Evolutionary conservation across 2,329 filamentous ascomycete genomes (phyloP).

Genomic region (Colletotrichum sp.): DNA sequence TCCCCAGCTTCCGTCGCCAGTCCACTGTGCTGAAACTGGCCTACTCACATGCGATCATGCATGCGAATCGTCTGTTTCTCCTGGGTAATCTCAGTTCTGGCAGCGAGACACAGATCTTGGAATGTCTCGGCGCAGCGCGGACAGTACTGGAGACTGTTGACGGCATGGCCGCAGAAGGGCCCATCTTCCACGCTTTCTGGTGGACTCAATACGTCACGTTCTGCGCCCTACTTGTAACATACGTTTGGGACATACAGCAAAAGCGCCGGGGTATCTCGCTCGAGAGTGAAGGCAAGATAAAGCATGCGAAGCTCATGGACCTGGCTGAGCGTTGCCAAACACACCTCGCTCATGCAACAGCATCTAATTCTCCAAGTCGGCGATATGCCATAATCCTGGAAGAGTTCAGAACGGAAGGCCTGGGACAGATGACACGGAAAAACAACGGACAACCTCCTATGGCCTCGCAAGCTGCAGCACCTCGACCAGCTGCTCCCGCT

Average conservation of each 20-base stretch:
- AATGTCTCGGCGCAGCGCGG: constrained; percentile 53
- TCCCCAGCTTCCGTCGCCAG: constrained; percentile 51
- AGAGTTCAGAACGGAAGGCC: constrained; percentile 23
- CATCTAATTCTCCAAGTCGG: constrained; percentile 24
- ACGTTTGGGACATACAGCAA: constrained; percentile 51
- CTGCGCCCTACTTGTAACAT: constrained; percentile 58
- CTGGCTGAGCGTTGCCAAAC: constrained; percentile 44
- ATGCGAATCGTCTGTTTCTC: constrained; percentile 60
- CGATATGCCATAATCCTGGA: constrained; percentile 26
- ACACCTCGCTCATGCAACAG: constrained; percentile 37
- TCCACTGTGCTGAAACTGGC: constrained; percentile 58
- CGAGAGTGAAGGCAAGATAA: neutral
- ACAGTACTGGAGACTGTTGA: constrained; percentile 49
- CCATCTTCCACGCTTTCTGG: constrained; percentile 48
- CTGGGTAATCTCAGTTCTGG: constrained; percentile 33
- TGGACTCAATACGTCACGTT: constrained; percentile 60
- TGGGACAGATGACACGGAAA: constrained; percentile 16
- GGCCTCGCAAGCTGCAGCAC: neutral
- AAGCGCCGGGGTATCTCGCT: constrained; percentile 19
- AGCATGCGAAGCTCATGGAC: constrained; percentile 33
- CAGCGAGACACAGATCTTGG: constrained; percentile 33
- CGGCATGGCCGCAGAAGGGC: constrained; percentile 38
- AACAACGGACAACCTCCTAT: neutral
- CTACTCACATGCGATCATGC: constrained; percentile 60
- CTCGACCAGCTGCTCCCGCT: neutral